Conservation (phyloP, 306 rosid genomes). For the Pterocarpus macrocarpus region DNA sequence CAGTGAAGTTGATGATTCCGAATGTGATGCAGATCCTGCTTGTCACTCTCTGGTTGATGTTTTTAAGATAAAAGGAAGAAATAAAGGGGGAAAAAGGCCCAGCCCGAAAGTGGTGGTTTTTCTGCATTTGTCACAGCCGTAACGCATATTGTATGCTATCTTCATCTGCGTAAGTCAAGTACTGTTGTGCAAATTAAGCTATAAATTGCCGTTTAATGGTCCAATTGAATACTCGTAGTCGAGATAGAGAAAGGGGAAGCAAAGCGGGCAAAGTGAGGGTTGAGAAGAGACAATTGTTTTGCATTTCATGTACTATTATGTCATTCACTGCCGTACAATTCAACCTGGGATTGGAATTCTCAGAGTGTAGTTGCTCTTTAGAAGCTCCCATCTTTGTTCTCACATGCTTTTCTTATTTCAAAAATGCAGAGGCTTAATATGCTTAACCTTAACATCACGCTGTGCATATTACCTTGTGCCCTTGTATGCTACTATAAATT, state of each 20-base stretch:
- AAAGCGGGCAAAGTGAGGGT: neutral
- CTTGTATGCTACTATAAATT: neutral
- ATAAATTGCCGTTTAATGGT: neutral
- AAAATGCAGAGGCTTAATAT: neutral
- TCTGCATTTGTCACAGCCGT: neutral
- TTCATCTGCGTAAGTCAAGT: slow-evolving; percentile 31
- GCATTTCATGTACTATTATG: neutral
- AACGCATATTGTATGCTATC: slow-evolving; percentile 6
- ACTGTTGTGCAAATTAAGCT: neutral
- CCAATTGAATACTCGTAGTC: neutral
- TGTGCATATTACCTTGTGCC: neutral
- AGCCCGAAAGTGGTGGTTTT: slow-evolving; percentile 15
- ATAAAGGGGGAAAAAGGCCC: neutral
- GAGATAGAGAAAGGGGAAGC: neutral
- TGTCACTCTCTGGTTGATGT: slow-evolving; percentile 36
- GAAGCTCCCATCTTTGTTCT: neutral
- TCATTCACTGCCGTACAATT: neutral
- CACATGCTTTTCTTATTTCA: too few species aligned
- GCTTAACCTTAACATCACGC: neutral
- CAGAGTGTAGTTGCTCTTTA: neutral
- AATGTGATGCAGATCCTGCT: slow-evolving; percentile 28
- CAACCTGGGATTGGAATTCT: neutral
- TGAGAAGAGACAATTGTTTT: neutral
- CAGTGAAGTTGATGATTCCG: slow-evolving; percentile 35
- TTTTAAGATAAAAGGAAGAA: neutral